Evolutionary conservation across 306 rosid species (phyloP).

Genomic region (Acacia melanoxylon): DNA sequence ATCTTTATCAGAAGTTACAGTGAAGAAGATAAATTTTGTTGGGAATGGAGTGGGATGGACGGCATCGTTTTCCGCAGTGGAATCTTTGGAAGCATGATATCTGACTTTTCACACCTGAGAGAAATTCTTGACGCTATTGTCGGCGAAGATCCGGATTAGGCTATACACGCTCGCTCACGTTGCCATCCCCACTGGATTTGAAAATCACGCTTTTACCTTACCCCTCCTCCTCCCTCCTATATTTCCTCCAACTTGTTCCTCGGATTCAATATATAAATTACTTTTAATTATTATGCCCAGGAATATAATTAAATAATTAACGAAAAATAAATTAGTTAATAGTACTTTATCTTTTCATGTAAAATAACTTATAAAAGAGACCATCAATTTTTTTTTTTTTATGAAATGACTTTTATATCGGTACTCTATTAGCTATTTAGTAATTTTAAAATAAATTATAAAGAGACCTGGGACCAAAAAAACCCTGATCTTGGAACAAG

Average conservation of each 20-base stretch:
- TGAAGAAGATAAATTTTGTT: not conserved
- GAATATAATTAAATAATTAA: too few relatives aligned
- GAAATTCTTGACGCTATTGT: conserved; percentile 28
- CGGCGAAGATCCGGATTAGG: conserved; percentile 45
- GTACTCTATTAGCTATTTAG: too few relatives aligned
- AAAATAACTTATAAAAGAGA: too few relatives aligned
- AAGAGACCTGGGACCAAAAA: not conserved
- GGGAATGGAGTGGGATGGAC: conserved; percentile 29
- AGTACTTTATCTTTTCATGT: not conserved
- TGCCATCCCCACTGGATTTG: conserved; percentile 12
- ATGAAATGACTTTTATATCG: too few relatives aligned
- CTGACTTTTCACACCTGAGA: conserved; percentile 10
- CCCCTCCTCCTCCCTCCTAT: too few relatives aligned
- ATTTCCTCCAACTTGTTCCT: not conserved
- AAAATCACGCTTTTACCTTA: not conserved
- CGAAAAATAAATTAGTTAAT: too few relatives aligned
- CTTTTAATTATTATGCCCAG: too few relatives aligned
- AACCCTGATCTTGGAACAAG: not conserved
- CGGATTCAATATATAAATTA: not conserved
- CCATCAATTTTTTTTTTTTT: too few relatives aligned
- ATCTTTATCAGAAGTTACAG: not conserved
- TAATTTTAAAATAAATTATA: too few relatives aligned
- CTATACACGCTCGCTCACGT: not conserved
- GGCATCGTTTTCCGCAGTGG: conserved; percentile 37
- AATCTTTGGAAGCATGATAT: conserved; percentile 43